Base-by-base conservation (phyloP, 345 rosid genomes). In the Salix brachista region DNA sequence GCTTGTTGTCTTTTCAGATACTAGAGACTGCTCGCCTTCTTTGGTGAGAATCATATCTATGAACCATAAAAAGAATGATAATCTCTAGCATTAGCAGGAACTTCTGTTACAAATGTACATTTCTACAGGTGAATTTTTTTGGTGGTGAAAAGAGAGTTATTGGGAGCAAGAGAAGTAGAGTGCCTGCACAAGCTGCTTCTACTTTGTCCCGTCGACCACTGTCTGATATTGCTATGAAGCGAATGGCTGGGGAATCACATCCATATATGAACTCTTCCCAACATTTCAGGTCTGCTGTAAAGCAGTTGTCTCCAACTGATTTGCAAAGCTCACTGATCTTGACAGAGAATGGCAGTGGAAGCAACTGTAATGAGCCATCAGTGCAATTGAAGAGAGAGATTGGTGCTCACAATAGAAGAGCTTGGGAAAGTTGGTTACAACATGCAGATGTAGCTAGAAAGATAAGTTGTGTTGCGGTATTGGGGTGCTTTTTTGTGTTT, bases 1-100 rank as follows among this genome's bases (percentile, higher is more conserved):
- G 83, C 94, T 96, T 79, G 81, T 84, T 80, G 77, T 76, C 44
- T 96, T 96, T 86, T 85, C 94, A 21, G 99, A 96, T 84, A 96
- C 99, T 65, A 84, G 85, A 80, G 90, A 90, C 75, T 91, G 89
- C 89, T 90, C 94, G 79, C 89, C 96, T 21, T 90, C 91, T 73
- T 83, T 96, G 97, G 98, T 93, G 81, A 88, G 90, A 78, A 56
- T 26, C 67, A 65, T 79, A 65, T 30, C 69, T 69, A 75, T 69
- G 65, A 64, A 72, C 30, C 61, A 36, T 21, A 3, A 54, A 54
- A 8, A 58, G 50, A 67, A 34, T 52, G 13, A 21, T 30, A 18
- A 41, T 21, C 36, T 46, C 7, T 77, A 42, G 52, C 37, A 12
- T 52, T 68, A 34, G 50, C 21, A 41, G 32, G 85, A 48, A 65